Base-by-base conservation (phyloP, 108 stramenopile species). In the Skeletonema potamos region DNA sequence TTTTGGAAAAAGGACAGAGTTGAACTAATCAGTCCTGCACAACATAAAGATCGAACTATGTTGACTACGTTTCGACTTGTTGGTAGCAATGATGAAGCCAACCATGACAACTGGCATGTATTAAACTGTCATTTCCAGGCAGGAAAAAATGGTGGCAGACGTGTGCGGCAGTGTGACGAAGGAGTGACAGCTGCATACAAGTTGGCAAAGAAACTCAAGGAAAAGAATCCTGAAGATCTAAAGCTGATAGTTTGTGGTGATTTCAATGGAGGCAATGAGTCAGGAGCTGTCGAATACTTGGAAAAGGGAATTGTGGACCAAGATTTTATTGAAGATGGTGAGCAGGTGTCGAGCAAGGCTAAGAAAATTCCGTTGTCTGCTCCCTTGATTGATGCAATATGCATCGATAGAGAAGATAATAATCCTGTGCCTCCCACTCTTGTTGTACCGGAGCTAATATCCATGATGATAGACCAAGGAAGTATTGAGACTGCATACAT, bases 111-210 rank as follows among this genome's bases (percentile, higher is more conserved):
- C 55, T 94, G 89, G 89, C 89, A 87, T 72, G 89, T 96, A 27
- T 77, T 93, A 24, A 97, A 97, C 69, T 92, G 92, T 58, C 96
- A 97, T 80, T 70, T 97, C 33, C 94, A 95, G 62, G 96, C 94
- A n/a, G 94, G 94, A 17, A 85, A 87, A 37, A 78, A 92, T 63
- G 94, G 89, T 37, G 80, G 80, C 17, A 59, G 96, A 29, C 77
- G 96, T 37, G 79, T 97, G 20, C 86, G 96, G 37, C 96, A 97
- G 75, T 87, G 93, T 0, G 33, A 87, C 6, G 96, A 97, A 54
- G 94, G 89, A 12, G 77, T 88, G n/a, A 79, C 79, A 46, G 81
- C 92, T 26, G 81, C 86, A 6, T 39, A 87, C 63, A 97, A 93
- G 55, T 43, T 90, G 36, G 90, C 93, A 27, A 81, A 72, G 34